Base-by-base conservation (phyloP, 495 filamentous ascomycete species). In the Xylaria castorea region DNA sequence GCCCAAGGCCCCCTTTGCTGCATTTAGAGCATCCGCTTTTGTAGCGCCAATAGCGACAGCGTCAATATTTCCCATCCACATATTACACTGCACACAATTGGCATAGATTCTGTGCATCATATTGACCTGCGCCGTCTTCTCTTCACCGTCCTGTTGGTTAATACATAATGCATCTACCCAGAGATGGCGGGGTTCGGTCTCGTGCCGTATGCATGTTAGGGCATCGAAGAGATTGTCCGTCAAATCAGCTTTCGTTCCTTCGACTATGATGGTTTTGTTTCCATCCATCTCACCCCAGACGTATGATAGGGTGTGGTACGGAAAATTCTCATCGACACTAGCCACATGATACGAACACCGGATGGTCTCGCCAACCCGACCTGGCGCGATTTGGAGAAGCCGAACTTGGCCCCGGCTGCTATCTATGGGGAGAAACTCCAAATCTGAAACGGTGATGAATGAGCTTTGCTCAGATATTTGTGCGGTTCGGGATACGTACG, bases 261-360 rank as follows among this genome's bases (percentile, higher is more conserved):
- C 71, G 5, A 78, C 55, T 7, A 67, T 67, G 34, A 76, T 61
- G 68, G 53, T 69, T 22, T 20, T 71, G 7, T 53, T 46, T 34
- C 63, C 50, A 0, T 34, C n/a, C 58, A 65, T 20, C 14, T 68
- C 65, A 32, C 80, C 80, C 81, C 80, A 83, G 50, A 77, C 75
- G 71, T 83, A 83, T 3, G 81, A 83, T 5, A 83, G 60, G 18
- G 80, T 77, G 48, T 81, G 73, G 58, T 81, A 83, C 62, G 74
- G 25, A 22, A 70, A 58, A 12, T 73, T 14, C 11, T 42, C 64
- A 18, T 70, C 42, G 14, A 75, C 53, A 40, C 30, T 46, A 22
- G 64, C 25, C 22, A 72, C 34, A 16, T 22, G 61, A 57, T 73
- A 50, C 48, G 64, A 61, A 63, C 73, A 75, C 34, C 57, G 42